These are phyloP conservation scores for Lablab purpureus DNA, from an alignment of 306 rosid species.

Conservation along the genomic window DNA sequence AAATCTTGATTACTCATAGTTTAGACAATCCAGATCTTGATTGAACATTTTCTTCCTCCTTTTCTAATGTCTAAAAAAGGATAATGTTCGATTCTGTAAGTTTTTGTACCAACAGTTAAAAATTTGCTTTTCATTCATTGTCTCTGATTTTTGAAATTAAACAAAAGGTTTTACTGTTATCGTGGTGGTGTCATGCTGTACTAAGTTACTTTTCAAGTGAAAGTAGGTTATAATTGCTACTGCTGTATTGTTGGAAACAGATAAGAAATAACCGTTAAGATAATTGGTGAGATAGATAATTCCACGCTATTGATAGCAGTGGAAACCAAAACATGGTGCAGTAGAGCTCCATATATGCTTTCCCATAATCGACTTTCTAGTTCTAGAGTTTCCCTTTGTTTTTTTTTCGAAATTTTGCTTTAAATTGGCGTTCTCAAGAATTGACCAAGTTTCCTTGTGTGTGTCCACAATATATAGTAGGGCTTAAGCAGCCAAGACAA, in stretches of 20 bases:
- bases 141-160: background rate
- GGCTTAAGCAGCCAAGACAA: slow-evolving; percentile 5
- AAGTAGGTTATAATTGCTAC: slow-evolving; percentile 9
- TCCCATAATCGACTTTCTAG: slow-evolving; percentile 10
- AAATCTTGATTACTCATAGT: background rate
- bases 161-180: background rate
- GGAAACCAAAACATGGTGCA: slow-evolving; percentile 9
- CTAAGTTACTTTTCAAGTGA: background rate
- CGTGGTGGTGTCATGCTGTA: slow-evolving; percentile 8
- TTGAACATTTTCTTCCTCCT: background rate
- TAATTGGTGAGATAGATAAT: slow-evolving; percentile 7
- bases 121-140: slow-evolving; percentile 19
- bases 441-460: slow-evolving; percentile 4
- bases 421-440: background rate
- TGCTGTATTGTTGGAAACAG: slow-evolving; percentile 24
- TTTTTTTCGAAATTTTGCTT: background rate
- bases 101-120: slow-evolving; percentile 1
- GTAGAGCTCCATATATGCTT: slow-evolving; percentile 6
- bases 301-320: slow-evolving; percentile 28
- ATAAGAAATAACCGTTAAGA: background rate
- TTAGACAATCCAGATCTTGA: slow-evolving; percentile 1
- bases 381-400: background rate
- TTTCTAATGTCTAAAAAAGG: background rate
- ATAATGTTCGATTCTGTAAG: background rate
- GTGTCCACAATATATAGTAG: slow-evolving; percentile 11